Base-by-base conservation (phyloP, 73 alveolate species). In the Durusdinium trenchii region DNA sequence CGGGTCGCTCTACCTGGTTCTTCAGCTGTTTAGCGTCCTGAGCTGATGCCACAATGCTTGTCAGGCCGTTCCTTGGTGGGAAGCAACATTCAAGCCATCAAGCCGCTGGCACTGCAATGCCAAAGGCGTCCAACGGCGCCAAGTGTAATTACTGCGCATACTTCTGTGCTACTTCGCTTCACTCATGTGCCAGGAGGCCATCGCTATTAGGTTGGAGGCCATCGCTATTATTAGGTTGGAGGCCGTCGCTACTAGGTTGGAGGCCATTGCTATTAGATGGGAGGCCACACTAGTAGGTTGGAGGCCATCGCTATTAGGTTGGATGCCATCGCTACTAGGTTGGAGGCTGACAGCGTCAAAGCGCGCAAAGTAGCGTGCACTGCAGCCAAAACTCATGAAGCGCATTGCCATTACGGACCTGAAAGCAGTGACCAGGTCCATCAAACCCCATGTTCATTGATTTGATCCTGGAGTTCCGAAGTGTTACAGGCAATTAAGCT, bases 341-440 rank as follows among this genome's bases (percentile, higher is more conserved):
- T 60, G 73, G 30, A 60, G 0, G 73, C 73, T 60, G 73, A 60
- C 30, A 60, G n/a, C n/a, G 30, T 23, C 69, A 16, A 57, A 32
- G n/a, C n/a, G n/a, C n/a, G n/a, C n/a, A n/a, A n/a, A n/a, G n/a
- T n/a, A n/a, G n/a, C n/a, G n/a, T n/a, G n/a, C n/a, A n/a, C 36
- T 50, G 12, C 36, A 75, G 91, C 91, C 91, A 48, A 50, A 67
- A 48, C 32, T 69, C 98, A 91, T 91, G 89, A 91, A 91, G 82
- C 98, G 98, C 98, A 91, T 91, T 3, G 98, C 98, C 98, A 91
- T 91, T 60, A 91, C 98, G 3, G 98, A 91, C 98, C 98, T 91
- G 40, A 57, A 16, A 81, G 54, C 18, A 36, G 3, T 51, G 73
- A 6, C 43, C 48, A 48, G 42, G 16, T 43, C 6, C 47, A 28